A percentile compares a stretch with the other conserved stretches of the same genome.
These are phyloP conservation scores for Amoeboaphelidium occidentale DNA, from an alignment of 371 early-diverging fungal species.

Conservation along the genomic window DNA sequence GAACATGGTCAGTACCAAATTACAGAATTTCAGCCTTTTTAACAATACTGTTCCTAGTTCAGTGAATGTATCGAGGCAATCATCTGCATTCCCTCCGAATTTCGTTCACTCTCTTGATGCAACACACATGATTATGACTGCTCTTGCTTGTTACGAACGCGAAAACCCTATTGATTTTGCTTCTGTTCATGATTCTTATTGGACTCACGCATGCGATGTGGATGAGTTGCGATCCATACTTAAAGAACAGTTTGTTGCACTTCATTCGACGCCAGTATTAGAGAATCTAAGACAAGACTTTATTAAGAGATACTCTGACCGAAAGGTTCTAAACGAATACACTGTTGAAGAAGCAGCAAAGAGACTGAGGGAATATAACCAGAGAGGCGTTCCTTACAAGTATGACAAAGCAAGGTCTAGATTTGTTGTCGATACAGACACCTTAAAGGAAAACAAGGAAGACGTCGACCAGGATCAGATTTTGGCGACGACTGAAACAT, in stretches of 20 bases:
- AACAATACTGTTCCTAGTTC: constrained; percentile 44
- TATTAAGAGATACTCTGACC: constrained; percentile 43
- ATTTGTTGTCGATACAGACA: constrained; percentile 7
- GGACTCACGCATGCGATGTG: constrained; percentile 88
- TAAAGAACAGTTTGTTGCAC: constrained; percentile 63
- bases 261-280: constrained; percentile 59
- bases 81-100: constrained; percentile 93
- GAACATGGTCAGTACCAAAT: constrained; percentile 31
- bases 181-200: constrained; percentile 91
- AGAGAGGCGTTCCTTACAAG: constrained; percentile 3
- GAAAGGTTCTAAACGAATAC: constrained; percentile 27
- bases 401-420: constrained; percentile 1
- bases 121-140: constrained; percentile 87
- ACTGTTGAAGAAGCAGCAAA: not conserved
- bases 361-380: constrained; percentile 7
- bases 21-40: constrained; percentile 51
- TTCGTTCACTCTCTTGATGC: constrained; percentile 95
- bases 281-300: constrained; percentile 57
- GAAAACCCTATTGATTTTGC: constrained; percentile 65
- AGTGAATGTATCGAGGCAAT: constrained; percentile 72
- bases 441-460: constrained; percentile 5
- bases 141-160: constrained; percentile 45
- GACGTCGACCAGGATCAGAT: not conserved
- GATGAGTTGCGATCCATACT: constrained; percentile 59
- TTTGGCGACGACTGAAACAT: constrained; percentile 5